phyloP scores from a whole-genome alignment of 1,284 basidiomycete genomes.

The Xerocomus cyaneibrunnescens region DNA sequence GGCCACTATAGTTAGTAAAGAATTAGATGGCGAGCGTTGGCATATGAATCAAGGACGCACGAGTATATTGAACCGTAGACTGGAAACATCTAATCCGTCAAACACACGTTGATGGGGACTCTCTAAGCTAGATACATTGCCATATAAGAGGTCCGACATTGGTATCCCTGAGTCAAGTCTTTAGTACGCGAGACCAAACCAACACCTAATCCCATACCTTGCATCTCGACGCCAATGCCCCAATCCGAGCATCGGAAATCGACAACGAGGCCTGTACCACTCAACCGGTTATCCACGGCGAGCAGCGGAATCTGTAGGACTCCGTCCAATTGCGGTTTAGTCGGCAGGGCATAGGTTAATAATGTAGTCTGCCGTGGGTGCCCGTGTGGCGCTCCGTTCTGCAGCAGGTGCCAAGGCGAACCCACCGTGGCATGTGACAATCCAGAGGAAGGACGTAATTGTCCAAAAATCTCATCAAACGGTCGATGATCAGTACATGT shows the following conservation, averaged over 20 bases:
- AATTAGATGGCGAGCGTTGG: not conserved
- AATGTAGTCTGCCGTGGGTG: conserved; percentile 2
- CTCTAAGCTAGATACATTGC: conserved; percentile 22
- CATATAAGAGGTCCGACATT: conserved; percentile 24
- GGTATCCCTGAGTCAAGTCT: conserved; percentile 17
- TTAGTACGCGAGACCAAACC: not conserved
- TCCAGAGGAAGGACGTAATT: not conserved
- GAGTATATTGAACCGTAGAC: conserved; percentile 25
- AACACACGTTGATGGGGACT: conserved; percentile 22
- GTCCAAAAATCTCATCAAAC: conserved; percentile 28
- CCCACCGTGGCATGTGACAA: conserved; percentile 3
- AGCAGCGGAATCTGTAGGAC: conserved; percentile 25
- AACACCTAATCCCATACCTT: conserved; percentile 13
- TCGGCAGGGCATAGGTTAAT: conserved; percentile 20
- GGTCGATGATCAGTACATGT: conserved; percentile 30
- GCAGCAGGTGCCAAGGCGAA: not conserved
- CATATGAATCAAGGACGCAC: conserved; percentile 14
- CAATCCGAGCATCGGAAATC: conserved; percentile 27
- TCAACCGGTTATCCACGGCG: conserved; percentile 24
- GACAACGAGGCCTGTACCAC: conserved; percentile 23
- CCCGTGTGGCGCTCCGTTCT: conserved; percentile 3
- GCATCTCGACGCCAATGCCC: conserved; percentile 23
- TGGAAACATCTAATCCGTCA: conserved; percentile 19
- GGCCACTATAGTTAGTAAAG: conserved; percentile 23
- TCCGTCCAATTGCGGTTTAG: conserved; percentile 25